Percentiles rank a stretch among this genome's conserved stretches.
phyloP scores from a whole-genome alignment of 1,284 basidiomycete species.

The Coniophora puteana region DNA sequence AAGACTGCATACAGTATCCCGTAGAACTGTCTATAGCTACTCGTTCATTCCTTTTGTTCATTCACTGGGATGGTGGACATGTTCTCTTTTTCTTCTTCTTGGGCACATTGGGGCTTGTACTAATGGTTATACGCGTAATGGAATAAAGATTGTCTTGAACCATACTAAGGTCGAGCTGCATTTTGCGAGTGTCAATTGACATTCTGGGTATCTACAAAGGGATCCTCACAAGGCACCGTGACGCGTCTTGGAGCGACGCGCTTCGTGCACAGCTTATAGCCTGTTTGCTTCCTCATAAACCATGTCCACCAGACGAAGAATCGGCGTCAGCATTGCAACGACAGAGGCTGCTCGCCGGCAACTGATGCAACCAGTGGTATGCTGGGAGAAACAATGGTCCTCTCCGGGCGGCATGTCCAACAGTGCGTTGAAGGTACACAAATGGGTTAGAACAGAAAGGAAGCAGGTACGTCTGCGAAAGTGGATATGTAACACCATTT shows the following conservation, averaged over 20 bases:
- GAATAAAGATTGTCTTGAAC: too few relatives aligned
- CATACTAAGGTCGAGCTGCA: too few relatives aligned
- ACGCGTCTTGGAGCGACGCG: too few relatives aligned
- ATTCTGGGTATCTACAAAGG: too few relatives aligned
- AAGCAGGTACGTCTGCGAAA: constrained; percentile 49
- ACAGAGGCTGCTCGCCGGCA: constrained; percentile 76
- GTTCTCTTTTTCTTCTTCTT: too few relatives aligned
- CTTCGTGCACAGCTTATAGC: not conserved
- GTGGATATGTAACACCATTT: not conserved
- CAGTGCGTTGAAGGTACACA: constrained; percentile 61
- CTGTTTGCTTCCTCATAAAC: constrained; percentile 5
- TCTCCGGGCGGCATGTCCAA: constrained; percentile 49
- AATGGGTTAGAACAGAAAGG: constrained; percentile 75
- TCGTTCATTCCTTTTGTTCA: too few relatives aligned
- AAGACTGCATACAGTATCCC: constrained; percentile 10
- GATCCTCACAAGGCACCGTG: too few relatives aligned
- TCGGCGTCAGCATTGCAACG: constrained; percentile 69
- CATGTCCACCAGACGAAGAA: constrained; percentile 70
- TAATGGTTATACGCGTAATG: too few relatives aligned
- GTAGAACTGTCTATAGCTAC: too few relatives aligned
- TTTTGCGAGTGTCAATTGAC: too few relatives aligned
- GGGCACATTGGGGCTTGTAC: too few relatives aligned
- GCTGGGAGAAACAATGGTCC: constrained; percentile 73
- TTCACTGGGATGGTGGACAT: too few relatives aligned
- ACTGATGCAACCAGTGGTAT: constrained; percentile 76